These are phyloP conservation scores for Solanum pennellii DNA, from an alignment of 257 asterid genomes.

Conservation along the genomic window DNA sequence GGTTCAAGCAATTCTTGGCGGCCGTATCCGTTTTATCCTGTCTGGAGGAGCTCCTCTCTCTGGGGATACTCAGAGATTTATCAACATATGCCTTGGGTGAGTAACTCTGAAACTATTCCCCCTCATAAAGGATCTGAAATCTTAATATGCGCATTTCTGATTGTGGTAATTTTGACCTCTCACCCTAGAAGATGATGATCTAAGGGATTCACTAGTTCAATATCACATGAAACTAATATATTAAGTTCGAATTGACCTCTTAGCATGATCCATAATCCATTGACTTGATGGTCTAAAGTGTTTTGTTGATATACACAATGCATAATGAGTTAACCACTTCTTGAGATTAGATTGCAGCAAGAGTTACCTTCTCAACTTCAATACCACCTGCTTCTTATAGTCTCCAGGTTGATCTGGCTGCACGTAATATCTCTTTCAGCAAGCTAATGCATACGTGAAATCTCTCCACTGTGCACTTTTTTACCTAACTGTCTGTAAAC, in stretches of 20 bases:
- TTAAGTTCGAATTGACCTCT: neutral
- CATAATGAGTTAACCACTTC: neutral
- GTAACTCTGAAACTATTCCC: constrained; percentile 3
- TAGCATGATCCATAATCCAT: neutral
- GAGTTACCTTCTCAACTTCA: neutral
- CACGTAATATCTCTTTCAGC: neutral
- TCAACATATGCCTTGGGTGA: constrained; percentile 94
- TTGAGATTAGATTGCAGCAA: neutral
- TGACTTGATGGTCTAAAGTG: neutral
- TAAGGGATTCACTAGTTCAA: neutral
- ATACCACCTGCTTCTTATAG: neutral
- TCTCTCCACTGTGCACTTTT: neutral
- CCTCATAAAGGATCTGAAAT: neutral
- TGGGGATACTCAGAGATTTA: constrained; percentile 89
- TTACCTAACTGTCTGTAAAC: neutral
- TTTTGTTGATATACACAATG: neutral
- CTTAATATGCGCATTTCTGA: neutral
- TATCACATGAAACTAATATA: neutral
- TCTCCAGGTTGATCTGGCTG: neutral
- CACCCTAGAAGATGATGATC: neutral
- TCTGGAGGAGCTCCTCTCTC: constrained; percentile 99
- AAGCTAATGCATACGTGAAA: neutral
- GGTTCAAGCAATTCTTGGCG: constrained; percentile 91
- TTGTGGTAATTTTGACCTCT: neutral
- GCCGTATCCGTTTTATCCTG: constrained; percentile 78